phyloP scores from a whole-genome alignment of 169 alveolate species.

The Amoebophrya sp. region DNA sequence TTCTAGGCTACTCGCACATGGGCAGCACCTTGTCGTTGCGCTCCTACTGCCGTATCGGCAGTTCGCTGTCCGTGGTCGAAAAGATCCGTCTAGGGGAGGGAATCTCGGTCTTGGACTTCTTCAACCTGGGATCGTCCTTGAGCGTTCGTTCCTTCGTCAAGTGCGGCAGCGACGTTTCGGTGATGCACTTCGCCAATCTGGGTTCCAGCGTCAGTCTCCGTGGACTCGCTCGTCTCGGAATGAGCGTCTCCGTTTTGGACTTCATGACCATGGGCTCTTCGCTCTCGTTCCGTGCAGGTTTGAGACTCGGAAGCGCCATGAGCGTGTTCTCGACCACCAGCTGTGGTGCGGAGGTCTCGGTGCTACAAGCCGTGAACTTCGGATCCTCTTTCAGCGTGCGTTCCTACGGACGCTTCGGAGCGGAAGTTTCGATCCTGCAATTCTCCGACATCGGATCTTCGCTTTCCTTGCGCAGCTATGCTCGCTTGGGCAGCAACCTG shows the following conservation, averaged over 20 bases:
- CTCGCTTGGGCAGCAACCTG: neutral
- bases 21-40: neutral
- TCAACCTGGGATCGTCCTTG: neutral
- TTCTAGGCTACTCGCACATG: neutral
- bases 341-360: neutral
- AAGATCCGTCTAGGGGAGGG: neutral
- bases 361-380: neutral
- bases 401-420: neutral
- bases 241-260: constrained; percentile 9
- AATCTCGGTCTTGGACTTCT: neutral
- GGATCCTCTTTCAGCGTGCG: constrained; percentile 24
- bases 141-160: neutral
- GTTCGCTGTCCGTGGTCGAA: neutral
- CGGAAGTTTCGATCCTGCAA: neutral
- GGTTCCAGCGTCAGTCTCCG: neutral
- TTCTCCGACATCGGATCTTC: neutral
- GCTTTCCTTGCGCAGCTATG: neutral
- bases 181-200: neutral
- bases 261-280: neutral
- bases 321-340: neutral
- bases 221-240: neutral
- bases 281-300: neutral
- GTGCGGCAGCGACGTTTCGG: too few species aligned
- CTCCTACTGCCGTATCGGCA: neutral
- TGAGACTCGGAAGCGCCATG: neutral